Percentiles rank a stretch among this genome's conserved stretches.
These are phyloP conservation scores for Pichia insulana DNA, from an alignment of 805 yeast genomes.

Conservation along the genomic window DNA sequence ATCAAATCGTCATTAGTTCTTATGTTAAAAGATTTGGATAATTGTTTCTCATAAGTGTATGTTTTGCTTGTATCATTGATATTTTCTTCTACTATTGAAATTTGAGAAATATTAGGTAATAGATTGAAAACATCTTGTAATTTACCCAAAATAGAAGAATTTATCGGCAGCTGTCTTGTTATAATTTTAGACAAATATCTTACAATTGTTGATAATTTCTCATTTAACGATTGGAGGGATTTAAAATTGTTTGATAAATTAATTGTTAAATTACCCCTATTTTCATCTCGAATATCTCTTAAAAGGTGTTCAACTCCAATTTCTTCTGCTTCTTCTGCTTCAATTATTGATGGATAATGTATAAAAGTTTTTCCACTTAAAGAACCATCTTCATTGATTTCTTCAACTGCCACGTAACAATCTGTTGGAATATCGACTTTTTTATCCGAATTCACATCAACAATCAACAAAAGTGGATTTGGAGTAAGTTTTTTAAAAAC, in stretches of 20 bases:
- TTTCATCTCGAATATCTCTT: constrained; percentile 92
- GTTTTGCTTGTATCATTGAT: constrained; percentile 4
- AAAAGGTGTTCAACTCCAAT: constrained; percentile 95
- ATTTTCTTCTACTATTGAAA: constrained; percentile 24
- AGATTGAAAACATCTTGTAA: constrained; percentile 91
- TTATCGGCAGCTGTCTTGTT: constrained; percentile 67
- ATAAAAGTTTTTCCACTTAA: constrained; percentile 86
- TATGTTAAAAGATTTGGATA: constrained; percentile 75
- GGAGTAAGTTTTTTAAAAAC: constrained; percentile 74
- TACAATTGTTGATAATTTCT: constrained; percentile 70
- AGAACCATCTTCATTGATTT: constrained; percentile 92
- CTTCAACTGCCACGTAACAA: constrained; percentile 89
- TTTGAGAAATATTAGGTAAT: constrained; percentile 58
- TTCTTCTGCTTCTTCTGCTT: constrained; percentile 99
- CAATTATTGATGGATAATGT: constrained; percentile 85
- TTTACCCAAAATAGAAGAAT: constrained; percentile 84
- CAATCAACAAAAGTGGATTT: constrained; percentile 78
- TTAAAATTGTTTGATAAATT: constrained; percentile 83
- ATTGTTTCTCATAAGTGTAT: constrained; percentile 15
- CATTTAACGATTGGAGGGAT: constrained; percentile 78
- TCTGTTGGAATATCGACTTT: constrained; percentile 90
- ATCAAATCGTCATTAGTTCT: constrained; percentile 95
- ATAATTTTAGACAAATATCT: constrained; percentile 69
- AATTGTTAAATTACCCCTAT: constrained; percentile 85
- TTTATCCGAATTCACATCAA: constrained; percentile 76